A percentile compares a stretch with the other conserved stretches of the same genome.
Evolutionary conservation across 192 early-diverging fungal genomes (phyloP).

Genomic region (Linnemannia exigua): DNA sequence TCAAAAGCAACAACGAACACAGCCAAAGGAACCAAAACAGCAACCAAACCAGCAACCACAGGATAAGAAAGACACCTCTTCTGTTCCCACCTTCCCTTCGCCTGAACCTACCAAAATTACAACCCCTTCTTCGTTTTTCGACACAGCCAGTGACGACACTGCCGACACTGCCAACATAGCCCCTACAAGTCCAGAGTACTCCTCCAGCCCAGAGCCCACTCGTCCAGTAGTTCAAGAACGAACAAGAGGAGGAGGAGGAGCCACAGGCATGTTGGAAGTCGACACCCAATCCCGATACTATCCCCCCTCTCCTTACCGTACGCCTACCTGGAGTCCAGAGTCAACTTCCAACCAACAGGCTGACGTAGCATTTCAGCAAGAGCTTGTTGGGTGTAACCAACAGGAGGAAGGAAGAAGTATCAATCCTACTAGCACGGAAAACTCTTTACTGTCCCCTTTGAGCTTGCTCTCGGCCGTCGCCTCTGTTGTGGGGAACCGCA

Average conservation of each 20-base stretch:
- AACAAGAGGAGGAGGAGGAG: background rate
- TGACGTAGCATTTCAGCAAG: background rate
- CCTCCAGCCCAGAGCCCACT: background rate
- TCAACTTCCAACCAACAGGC: background rate
- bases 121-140: background rate
- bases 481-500: conserved; percentile 1
- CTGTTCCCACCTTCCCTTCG: background rate
- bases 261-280: background rate
- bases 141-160: background rate
- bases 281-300: background rate
- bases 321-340: conserved; percentile 4
- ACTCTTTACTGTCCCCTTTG: background rate
- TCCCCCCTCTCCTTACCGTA: background rate
- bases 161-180: background rate
- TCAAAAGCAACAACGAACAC: background rate
- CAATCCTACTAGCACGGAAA: background rate
- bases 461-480: background rate
- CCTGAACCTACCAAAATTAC: background rate
- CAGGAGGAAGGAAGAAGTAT: background rate
- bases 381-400: background rate
- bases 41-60: background rate
- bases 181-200: background rate
- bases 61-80: background rate
- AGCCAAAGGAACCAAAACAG: background rate
- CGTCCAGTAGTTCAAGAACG: background rate